Percentiles rank a stretch among this genome's conserved stretches.
Conservation (phyloP, 495 filamentous ascomycete species). For the Mycothermus thermophilus region DNA sequence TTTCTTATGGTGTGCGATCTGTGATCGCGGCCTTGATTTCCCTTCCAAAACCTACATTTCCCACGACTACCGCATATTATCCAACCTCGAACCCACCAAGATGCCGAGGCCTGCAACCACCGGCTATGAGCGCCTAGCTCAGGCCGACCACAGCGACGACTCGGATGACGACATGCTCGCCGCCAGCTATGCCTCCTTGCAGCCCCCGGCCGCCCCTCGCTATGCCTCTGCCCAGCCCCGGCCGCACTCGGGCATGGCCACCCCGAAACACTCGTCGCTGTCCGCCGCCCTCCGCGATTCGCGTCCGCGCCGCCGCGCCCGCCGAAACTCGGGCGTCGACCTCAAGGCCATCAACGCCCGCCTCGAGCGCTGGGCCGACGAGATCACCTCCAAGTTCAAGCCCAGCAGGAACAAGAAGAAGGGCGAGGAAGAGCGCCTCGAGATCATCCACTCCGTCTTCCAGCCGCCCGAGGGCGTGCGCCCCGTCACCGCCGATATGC, state of each 20-base stretch:
- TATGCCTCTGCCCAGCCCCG: conserved; percentile 54
- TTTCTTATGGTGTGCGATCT: no score
- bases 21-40: no score
- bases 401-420: conserved; percentile 59
- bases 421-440: conserved; percentile 65
- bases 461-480: conserved; percentile 74
- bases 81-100: no score
- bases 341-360: conserved; percentile 98
- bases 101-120: conserved; percentile 55
- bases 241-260: conserved; percentile 46
- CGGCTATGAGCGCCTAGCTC: conserved; percentile 82
- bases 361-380: conserved; percentile 91
- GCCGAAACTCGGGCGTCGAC: conserved; percentile 83
- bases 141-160: conserved; percentile 77
- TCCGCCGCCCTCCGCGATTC: conserved; percentile 1
- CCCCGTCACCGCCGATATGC: conserved; percentile 59
- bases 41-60: no score
- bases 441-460: conserved; percentile 96
- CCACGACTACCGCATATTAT: no score
- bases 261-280: conserved; percentile 23
- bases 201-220: conserved; percentile 49
- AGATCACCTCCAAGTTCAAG: conserved; percentile 97
- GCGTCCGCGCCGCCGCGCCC: conserved; percentile 41
- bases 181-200: conserved; percentile 39
- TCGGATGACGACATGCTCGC: conserved; percentile 52